Percentiles rank a stretch among this genome's conserved stretches.
Evolutionary conservation across 2,329 filamentous ascomycete species (phyloP).

Genomic region (Cercospora sesami): DNA sequence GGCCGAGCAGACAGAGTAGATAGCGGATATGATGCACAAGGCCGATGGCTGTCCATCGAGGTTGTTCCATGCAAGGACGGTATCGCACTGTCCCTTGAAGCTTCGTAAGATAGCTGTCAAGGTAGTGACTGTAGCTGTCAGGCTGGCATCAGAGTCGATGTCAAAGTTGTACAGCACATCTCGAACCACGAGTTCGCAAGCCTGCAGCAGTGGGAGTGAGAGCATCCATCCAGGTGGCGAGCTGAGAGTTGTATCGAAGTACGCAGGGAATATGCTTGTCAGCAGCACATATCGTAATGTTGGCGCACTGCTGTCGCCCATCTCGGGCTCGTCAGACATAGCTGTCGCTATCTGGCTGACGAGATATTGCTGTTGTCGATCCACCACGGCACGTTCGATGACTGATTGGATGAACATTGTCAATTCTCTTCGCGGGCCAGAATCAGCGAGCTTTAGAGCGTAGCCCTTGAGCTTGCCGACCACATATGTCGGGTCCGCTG

Average conservation of each 20-base stretch:
- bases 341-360: slow-evolving; percentile 55
- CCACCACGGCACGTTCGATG: slow-evolving; percentile 58
- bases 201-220: slow-evolving; percentile 54
- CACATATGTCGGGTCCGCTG: slow-evolving; percentile 62
- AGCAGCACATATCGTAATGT: slow-evolving; percentile 55
- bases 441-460: slow-evolving; percentile 52
- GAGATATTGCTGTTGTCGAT: slow-evolving; percentile 59
- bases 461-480: slow-evolving; percentile 62
- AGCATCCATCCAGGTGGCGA: slow-evolving; percentile 54
- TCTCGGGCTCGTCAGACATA: slow-evolving; percentile 49
- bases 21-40: slow-evolving; percentile 8
- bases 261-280: slow-evolving; percentile 58
- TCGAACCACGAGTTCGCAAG: slow-evolving; percentile 46
- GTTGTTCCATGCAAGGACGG: neutral
- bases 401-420: slow-evolving; percentile 61
- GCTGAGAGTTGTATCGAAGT: slow-evolving; percentile 52
- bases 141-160: neutral
- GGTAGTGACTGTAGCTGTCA: neutral
- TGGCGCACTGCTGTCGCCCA: slow-evolving; percentile 37
- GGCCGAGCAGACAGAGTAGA: slow-evolving; percentile 23
- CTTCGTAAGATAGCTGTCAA: neutral
- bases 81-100: slow-evolving; percentile 1
- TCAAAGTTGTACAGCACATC: slow-evolving; percentile 44
- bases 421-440: slow-evolving; percentile 55
- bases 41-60: neutral